Conservation (phyloP, 306 rosid species). For the Ziziphus jujuba region DNA sequence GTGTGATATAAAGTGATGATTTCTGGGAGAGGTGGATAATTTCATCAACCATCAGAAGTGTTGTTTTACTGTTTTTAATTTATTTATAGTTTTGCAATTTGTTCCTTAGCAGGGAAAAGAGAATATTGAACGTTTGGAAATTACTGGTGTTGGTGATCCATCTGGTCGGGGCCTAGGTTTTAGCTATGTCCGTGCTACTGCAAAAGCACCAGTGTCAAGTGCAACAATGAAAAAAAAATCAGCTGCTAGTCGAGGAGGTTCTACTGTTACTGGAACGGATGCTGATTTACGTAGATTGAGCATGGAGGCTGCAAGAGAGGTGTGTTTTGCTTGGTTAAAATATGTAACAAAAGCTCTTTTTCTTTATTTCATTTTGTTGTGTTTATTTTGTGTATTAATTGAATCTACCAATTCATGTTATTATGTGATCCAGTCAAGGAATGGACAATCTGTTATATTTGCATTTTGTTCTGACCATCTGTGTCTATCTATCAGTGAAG, state of each 20-base stretch:
- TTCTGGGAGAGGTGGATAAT: background rate
- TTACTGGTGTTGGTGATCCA: constrained; percentile 97
- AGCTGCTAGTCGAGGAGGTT: constrained; percentile 68
- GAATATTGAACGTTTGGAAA: constrained; percentile 89
- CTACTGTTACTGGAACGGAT: constrained; percentile 97
- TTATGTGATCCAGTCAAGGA: too few species aligned
- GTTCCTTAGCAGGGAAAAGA: constrained; percentile 71
- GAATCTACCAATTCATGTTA: too few species aligned
- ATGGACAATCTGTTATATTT: too few species aligned
- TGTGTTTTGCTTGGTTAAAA: constrained; percentile 19
- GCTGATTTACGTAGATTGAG: constrained; percentile 98
- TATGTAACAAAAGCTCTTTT: too few species aligned
- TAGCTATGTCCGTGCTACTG: constrained; percentile 83
- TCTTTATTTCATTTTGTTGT: too few species aligned
- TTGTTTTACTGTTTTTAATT: background rate
- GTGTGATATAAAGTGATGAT: background rate
- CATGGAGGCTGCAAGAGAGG: constrained; percentile 99
- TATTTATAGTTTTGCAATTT: background rate
- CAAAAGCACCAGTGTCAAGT: constrained; percentile 80
- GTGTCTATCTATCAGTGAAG: too few species aligned
- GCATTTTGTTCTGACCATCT: too few species aligned
- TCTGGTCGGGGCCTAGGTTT: constrained; percentile 96
- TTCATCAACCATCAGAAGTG: background rate
- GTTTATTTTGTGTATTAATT: too few species aligned
- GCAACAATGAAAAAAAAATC: constrained; percentile 79